Conservation (phyloP, 192 early-diverging fungal genomes). For the Backusella liffmaniae region DNA sequence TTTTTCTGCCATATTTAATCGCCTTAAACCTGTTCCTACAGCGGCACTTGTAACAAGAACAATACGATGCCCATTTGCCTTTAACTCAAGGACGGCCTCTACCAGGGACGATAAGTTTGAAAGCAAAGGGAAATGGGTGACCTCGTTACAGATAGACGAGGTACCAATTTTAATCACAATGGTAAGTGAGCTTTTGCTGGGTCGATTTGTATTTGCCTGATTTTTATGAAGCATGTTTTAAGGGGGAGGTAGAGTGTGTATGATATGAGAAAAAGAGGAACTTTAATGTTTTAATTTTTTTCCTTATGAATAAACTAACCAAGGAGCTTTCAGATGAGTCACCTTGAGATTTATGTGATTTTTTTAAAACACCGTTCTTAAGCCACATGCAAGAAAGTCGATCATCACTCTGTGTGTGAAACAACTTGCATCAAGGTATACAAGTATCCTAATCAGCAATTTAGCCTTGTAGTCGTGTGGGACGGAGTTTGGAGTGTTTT, state of each 20-base stretch:
- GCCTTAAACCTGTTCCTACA: conserved; percentile 85
- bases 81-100: conserved; percentile 76
- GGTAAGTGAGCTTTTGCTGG: conserved; percentile 46
- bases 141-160: conserved; percentile 94
- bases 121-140: conserved; percentile 67
- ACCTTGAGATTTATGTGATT: not conserved
- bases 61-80: conserved; percentile 74
- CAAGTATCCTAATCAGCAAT: not conserved
- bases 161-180: conserved; percentile 96
- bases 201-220: conserved; percentile 16
- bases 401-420: not conserved
- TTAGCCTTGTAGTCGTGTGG: too few relatives aligned
- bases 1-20: conserved; percentile 71
- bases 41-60: conserved; percentile 93
- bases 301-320: not conserved
- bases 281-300: not conserved
- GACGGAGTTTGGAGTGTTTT: too few relatives aligned
- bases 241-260: not conserved
- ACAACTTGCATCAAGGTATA: not conserved
- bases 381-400: not conserved
- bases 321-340: not conserved
- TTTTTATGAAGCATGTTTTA: conserved; percentile 31
- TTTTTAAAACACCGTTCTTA: not conserved
- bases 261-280: not conserved
- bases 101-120: conserved; percentile 84